Conservation (phyloP, 2,329 filamentous ascomycete genomes). For the Colletotrichum sp. region DNA sequence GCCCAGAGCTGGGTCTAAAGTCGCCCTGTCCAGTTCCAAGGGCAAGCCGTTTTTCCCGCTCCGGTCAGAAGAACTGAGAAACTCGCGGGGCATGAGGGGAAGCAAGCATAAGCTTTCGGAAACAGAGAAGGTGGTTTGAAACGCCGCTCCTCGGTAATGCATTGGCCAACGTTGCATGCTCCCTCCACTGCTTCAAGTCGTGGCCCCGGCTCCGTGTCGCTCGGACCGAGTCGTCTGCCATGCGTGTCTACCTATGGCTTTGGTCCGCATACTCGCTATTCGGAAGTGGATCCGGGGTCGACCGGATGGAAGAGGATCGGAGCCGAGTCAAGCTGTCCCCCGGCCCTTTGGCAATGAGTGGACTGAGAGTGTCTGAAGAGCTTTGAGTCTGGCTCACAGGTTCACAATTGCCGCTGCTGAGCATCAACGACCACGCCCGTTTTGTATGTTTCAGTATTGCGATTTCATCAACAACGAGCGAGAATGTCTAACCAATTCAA, state of each 20-base stretch:
- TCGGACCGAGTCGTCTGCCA: neutral
- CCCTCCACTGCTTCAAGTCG: neutral
- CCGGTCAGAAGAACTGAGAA: neutral
- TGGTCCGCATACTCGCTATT: neutral
- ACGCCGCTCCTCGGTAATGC: neutral
- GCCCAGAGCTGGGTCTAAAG: neutral
- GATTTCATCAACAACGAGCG: neutral
- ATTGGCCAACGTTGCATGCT: neutral
- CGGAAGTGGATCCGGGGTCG: neutral
- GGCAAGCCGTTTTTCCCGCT: neutral
- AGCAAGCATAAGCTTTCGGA: slow-evolving; percentile 1
- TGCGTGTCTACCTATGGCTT: neutral
- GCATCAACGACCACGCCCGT: neutral
- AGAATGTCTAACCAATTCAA: slow-evolving; percentile 1
- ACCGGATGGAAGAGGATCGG: neutral
- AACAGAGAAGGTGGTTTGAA: neutral
- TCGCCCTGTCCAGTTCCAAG: neutral
- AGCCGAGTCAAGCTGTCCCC: neutral
- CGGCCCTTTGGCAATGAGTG: neutral
- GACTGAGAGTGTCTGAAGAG: neutral
- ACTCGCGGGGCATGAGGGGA: neutral
- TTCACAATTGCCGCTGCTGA: neutral
- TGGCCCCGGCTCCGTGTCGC: neutral
- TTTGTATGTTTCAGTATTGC: neutral
- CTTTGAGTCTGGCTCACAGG: neutral